Evolutionary conservation across 441 rosid genomes (phyloP).

Genomic region (Capsella rubella): DNA sequence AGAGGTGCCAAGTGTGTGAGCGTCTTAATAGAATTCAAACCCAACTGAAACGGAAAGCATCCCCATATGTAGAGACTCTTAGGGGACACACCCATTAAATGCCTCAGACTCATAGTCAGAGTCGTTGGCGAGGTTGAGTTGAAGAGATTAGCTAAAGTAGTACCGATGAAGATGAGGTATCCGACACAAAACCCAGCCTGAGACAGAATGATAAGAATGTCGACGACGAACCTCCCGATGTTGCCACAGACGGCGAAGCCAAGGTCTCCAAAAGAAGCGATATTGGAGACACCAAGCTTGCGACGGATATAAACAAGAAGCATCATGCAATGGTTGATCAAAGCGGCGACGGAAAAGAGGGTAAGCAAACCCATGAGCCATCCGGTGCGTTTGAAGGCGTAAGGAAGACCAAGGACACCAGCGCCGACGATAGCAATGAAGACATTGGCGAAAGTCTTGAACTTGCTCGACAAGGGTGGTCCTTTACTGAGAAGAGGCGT

Average conservation of each 20-base stretch:
- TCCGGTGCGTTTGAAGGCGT: constrained; percentile 81
- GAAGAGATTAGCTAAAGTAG: constrained; percentile 50
- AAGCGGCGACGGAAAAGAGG: constrained; percentile 59
- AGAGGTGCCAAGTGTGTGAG: constrained; percentile 84
- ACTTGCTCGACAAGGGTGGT: constrained; percentile 55
- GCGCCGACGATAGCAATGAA: constrained; percentile 89
- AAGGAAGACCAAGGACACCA: constrained; percentile 84
- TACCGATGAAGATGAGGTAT: constrained; percentile 51
- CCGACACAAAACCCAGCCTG: constrained; percentile 67
- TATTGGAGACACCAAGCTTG: constrained; percentile 57
- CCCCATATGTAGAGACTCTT: constrained; percentile 68
- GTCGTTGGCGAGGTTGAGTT: constrained; percentile 13
- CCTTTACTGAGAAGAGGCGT: constrained; percentile 62
- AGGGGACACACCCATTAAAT: constrained; percentile 51
- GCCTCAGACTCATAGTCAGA: constrained; percentile 20
- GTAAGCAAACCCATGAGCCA: constrained; percentile 72
- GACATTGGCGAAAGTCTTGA: constrained; percentile 83
- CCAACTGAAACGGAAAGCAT: constrained; percentile 80
- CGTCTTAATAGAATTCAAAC: constrained; percentile 67
- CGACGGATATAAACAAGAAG: constrained; percentile 74
- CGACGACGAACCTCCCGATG: constrained; percentile 60
- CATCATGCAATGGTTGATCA: constrained; percentile 77
- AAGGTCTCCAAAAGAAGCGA: constrained; percentile 77
- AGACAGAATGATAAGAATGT: constrained; percentile 60
- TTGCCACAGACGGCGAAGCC: constrained; percentile 76